These are phyloP conservation scores for Achaetomiella virescens DNA, from an alignment of 495 filamentous ascomycete species.

Conservation along the genomic window DNA sequence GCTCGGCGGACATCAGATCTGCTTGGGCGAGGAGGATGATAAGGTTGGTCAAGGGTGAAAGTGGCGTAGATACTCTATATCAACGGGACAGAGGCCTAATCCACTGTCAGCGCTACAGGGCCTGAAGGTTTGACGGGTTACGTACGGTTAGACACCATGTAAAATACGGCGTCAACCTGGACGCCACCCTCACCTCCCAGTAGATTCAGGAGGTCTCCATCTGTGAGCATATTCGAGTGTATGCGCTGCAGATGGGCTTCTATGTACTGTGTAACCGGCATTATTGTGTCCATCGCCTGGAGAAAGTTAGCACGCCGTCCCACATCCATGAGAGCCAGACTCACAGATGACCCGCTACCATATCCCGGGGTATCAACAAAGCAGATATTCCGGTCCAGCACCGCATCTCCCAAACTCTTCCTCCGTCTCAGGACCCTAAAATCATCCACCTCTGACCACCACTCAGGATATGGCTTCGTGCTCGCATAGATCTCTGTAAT, in stretches of 20 bases:
- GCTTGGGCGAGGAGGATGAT: slow-evolving; percentile 77
- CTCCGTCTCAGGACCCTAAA: slow-evolving; percentile 61
- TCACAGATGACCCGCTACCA: slow-evolving; percentile 53
- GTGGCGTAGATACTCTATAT: slow-evolving; percentile 71
- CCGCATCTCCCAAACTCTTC: slow-evolving; percentile 73
- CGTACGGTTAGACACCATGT: slow-evolving; percentile 54
- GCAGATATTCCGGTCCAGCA: slow-evolving; percentile 88
- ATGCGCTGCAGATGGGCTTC: slow-evolving; percentile 65
- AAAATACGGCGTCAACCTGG: slow-evolving; percentile 85
- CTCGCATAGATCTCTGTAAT: slow-evolving; percentile 87
- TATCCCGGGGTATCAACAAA: slow-evolving; percentile 91
- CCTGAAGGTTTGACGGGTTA: neutral
- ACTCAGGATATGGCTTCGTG: slow-evolving; percentile 83
- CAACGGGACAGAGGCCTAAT: slow-evolving; percentile 62
- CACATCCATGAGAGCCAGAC: slow-evolving; percentile 15
- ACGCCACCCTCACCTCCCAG: slow-evolving; percentile 80
- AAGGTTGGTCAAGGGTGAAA: slow-evolving; percentile 77
- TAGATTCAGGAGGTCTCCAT: slow-evolving; percentile 71
- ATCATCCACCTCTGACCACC: slow-evolving; percentile 91
- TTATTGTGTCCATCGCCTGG: slow-evolving; percentile 58
- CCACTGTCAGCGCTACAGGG: neutral
- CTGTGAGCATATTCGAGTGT: slow-evolving; percentile 52
- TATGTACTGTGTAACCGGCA: slow-evolving; percentile 67
- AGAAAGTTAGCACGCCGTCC: slow-evolving; percentile 2
- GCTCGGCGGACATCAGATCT: slow-evolving; percentile 57